These are phyloP conservation scores for Colletotrichum abscissum DNA, from an alignment of 2,329 filamentous ascomycete species.

Conservation along the genomic window DNA sequence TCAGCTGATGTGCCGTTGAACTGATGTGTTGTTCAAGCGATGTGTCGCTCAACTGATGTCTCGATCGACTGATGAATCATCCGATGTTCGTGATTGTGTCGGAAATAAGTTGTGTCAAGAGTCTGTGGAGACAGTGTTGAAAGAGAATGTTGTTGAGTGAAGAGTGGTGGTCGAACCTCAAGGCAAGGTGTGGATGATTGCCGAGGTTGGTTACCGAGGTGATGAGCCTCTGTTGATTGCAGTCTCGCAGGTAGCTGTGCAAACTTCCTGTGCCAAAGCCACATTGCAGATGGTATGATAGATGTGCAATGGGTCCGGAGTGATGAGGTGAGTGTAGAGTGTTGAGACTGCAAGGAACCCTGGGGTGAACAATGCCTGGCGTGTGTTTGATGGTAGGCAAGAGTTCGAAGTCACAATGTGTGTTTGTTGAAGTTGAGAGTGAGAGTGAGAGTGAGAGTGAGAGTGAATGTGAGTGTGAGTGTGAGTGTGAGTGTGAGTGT, in stretches of 20 bases:
- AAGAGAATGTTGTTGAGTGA: background rate
- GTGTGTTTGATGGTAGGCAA: background rate
- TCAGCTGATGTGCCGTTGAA: background rate
- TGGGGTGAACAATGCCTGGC: background rate
- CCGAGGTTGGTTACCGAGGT: background rate
- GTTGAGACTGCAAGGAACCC: background rate
- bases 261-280: background rate
- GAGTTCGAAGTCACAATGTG: background rate
- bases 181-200: background rate
- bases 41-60: background rate
- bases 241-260: background rate
- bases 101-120: too few species aligned
- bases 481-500: background rate
- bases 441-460: background rate
- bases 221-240: background rate
- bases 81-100: too few species aligned
- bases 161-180: background rate
- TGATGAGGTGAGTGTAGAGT: background rate
- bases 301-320: background rate
- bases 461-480: background rate
- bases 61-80: background rate
- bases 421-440: background rate
- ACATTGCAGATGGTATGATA: background rate
- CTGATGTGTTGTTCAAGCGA: background rate
- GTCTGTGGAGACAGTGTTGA: background rate